Conservation (phyloP, 2,329 filamentous ascomycete genomes). For the Paramyrothecium sp. region DNA sequence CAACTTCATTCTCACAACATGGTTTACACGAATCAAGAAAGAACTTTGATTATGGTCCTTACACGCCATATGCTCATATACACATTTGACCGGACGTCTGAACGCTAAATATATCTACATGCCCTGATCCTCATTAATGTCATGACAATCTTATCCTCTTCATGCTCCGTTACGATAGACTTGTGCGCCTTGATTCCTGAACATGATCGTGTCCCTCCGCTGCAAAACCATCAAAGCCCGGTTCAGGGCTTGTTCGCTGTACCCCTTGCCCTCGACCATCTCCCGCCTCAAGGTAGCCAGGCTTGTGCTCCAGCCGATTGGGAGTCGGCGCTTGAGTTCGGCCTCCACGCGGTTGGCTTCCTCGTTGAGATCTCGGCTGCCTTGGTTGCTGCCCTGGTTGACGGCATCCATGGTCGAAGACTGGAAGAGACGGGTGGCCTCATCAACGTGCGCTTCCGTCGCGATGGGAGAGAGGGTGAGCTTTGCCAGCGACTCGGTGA, state of each 20-base stretch:
- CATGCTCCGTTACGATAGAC: slow-evolving; percentile 72
- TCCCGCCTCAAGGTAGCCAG: slow-evolving; percentile 82
- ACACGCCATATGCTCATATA: no score
- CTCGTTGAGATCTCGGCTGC: slow-evolving; percentile 85
- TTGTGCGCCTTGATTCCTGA: slow-evolving; percentile 72
- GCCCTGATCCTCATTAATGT: neutral
- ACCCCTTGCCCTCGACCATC: slow-evolving; percentile 89
- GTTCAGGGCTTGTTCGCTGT: slow-evolving; percentile 82
- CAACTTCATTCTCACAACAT: no score
- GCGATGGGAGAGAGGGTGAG: slow-evolving; percentile 82
- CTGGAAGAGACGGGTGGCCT: slow-evolving; percentile 94
- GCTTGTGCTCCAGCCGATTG: slow-evolving; percentile 94
- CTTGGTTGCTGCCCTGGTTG: slow-evolving; percentile 80
- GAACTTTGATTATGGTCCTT: no score
- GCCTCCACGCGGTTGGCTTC: slow-evolving; percentile 85
- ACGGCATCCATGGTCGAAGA: slow-evolving; percentile 98
- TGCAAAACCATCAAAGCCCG: slow-evolving; percentile 83
- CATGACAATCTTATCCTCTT: slow-evolving; percentile 10
- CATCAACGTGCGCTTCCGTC: slow-evolving; percentile 89
- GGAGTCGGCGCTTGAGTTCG: slow-evolving; percentile 81
- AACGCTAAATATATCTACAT: neutral
- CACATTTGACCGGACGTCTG: neutral
- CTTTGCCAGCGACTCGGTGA: slow-evolving; percentile 94
- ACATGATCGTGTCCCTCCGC: slow-evolving; percentile 81
- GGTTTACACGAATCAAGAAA: no score